Evolutionary conservation across 1,284 basidiomycete genomes (phyloP).

Genomic region (Wolfiporia cocos): DNA sequence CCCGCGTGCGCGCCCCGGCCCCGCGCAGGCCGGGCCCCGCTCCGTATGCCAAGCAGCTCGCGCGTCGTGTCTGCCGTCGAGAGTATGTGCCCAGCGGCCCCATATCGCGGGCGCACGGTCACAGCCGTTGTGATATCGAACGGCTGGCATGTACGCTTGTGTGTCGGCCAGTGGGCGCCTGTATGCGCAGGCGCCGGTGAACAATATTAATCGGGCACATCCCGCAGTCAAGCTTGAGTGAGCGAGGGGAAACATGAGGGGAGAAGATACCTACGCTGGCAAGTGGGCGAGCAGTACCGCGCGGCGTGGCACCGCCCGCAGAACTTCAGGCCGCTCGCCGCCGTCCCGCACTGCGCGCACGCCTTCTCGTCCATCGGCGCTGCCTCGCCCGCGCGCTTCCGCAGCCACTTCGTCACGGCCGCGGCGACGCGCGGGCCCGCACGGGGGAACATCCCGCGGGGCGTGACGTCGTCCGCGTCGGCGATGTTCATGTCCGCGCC

Average conservation of each 20-base stretch:
- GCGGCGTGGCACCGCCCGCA: constrained; percentile 39
- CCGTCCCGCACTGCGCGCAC: constrained; percentile 33
- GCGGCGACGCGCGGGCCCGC: constrained; percentile 44
- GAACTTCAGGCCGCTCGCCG: constrained; percentile 29
- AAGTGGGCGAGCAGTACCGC: constrained; percentile 45
- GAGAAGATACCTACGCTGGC: constrained; percentile 38
- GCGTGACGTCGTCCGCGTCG: constrained; percentile 39
- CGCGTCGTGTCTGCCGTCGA: constrained; percentile 30
- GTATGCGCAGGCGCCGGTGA: too few relatives aligned
- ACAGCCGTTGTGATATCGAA: constrained; percentile 37
- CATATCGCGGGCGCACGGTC: constrained; percentile 40
- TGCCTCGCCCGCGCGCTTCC: constrained; percentile 37
- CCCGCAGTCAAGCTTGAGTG: too few relatives aligned
- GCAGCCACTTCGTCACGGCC: constrained; percentile 39
- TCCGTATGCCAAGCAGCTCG: constrained; percentile 26
- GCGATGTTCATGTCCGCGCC: constrained; percentile 39
- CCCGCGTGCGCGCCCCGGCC: constrained; percentile 21
- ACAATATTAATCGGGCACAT: too few relatives aligned
- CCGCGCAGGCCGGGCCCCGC: constrained; percentile 14
- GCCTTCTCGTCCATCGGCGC: constrained; percentile 33
- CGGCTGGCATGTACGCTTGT: constrained; percentile 41
- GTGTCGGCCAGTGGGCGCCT: constrained; percentile 42
- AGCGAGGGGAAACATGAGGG: neutral
- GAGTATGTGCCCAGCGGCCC: constrained; percentile 17
- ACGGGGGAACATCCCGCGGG: constrained; percentile 25